phyloP scores from a whole-genome alignment of 75 land plant species.

The Cryptomeria japonica region DNA sequence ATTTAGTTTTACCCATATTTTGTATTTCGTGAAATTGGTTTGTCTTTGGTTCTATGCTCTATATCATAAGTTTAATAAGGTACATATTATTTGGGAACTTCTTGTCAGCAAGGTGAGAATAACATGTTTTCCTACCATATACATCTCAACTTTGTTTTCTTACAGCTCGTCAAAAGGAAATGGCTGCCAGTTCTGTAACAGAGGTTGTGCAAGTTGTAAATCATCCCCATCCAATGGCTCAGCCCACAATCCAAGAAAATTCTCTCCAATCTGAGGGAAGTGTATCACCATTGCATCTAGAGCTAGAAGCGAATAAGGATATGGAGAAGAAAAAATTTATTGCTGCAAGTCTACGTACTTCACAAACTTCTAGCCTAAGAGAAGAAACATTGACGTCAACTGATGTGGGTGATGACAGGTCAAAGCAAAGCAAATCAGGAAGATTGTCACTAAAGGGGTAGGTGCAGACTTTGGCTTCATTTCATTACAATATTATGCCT shows the following conservation, averaged over 20 bases:
- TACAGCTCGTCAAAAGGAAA: conserved; percentile 92
- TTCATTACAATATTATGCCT: neutral
- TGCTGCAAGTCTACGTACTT: conserved; percentile 26
- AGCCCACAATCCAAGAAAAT: conserved; percentile 12
- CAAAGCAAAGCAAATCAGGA: conserved; percentile 35
- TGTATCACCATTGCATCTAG: conserved; percentile 11
- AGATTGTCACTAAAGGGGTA: conserved; percentile 63
- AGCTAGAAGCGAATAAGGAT: neutral
- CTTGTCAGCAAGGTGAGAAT: neutral
- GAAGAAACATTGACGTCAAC: conserved; percentile 16
- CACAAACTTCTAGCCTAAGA: conserved; percentile 17
- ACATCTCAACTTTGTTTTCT: neutral
- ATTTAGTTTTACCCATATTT: neutral
- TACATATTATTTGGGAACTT: neutral
- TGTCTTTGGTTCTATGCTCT: conserved; percentile 5
- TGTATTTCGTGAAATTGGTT: neutral
- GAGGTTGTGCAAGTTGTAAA: conserved; percentile 89
- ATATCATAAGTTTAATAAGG: neutral
- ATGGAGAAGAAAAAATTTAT: neutral
- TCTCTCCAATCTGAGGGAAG: conserved; percentile 11
- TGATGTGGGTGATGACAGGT: conserved; percentile 10
- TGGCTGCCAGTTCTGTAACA: conserved; percentile 66
- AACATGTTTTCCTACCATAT: neutral
- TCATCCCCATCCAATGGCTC: conserved; percentile 41
- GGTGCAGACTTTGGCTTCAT: conserved; percentile 9